Base-by-base conservation (phyloP, 768 basidiomycete genomes). In the Boletus barrowsii region DNA sequence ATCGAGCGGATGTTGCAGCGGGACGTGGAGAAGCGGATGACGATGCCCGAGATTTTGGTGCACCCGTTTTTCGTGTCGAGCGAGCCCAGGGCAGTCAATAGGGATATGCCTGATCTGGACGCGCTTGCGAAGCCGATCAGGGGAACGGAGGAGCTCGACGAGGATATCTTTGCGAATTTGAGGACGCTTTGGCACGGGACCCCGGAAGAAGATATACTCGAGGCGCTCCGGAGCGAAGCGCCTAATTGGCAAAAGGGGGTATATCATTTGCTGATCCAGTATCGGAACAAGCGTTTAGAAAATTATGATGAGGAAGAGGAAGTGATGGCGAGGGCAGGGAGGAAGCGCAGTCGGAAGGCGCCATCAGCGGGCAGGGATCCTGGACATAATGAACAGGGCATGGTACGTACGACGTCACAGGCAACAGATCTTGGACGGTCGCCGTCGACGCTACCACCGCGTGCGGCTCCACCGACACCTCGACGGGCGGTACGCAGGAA, bases 171-270 rank as follows among this genome's bases (percentile, higher is more conserved):
- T 63, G 83, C 83, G 24, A 98, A 98, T 71, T 72, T 99, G 24
- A 84, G 83, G 60, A 94, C 93, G 4, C 77, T 99, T n/a, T 99
- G 94, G 94, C 84, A 88, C 53, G 90, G 83, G 10, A 82, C 83
- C 1, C 73, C 84, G 3, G 91, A 95, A 50, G 79, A 81, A 10
- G 84, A 88, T 30, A 84, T 98, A 51, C 76, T 85, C 46, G 77
- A 80, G 46, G 84, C 81, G 49, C 75, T 99, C 62, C 77, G 72
- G 65, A 84, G 79, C 62, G 63, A 74, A 48, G 83, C 86, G 51
- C 84, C 84, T 47, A 95, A 88, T 29, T 95, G 93, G 90, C 93
- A 98, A 69, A 98, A 99, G 72, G 92, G 91, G 0, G 90, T 98
- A 45, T 99, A 99, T 71, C 86, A 90, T 65, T 74, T 98, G 5